Percentiles rank a stretch among this genome's conserved stretches.
Conservation (phyloP, 2,329 filamentous ascomycete genomes). For the Orbilia brochopaga region DNA sequence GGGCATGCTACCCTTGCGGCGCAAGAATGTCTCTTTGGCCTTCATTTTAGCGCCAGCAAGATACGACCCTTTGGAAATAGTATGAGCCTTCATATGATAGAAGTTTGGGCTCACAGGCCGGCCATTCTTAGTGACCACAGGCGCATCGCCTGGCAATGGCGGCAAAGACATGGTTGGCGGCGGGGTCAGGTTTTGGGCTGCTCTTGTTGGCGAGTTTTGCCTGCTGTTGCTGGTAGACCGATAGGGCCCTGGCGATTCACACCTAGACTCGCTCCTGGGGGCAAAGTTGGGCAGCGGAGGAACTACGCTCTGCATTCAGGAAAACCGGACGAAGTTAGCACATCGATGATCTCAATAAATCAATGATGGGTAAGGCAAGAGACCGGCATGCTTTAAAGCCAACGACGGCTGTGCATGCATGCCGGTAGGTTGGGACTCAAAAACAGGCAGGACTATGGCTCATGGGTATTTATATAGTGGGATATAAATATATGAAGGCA, state of each 20-base stretch:
- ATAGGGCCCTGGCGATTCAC: slow-evolving; percentile 30
- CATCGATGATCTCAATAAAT: not conserved
- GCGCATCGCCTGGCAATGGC: slow-evolving; percentile 37
- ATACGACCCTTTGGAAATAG: slow-evolving; percentile 40
- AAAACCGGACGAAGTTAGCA: slow-evolving; percentile 8
- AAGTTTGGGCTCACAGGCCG: slow-evolving; percentile 38
- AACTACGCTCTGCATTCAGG: slow-evolving; percentile 25
- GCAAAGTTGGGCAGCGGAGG: slow-evolving; percentile 45
- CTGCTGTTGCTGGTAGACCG: slow-evolving; percentile 41
- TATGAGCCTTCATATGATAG: slow-evolving; percentile 28
- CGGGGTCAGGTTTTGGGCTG: slow-evolving; percentile 48
- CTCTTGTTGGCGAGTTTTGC: slow-evolving; percentile 50
- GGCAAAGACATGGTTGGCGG: slow-evolving; percentile 48
- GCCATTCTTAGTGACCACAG: slow-evolving; percentile 33
- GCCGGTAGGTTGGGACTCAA: not conserved
- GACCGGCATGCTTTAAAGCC: not conserved
- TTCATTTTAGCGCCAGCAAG: slow-evolving; percentile 51
- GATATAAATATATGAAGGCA: slow-evolving; percentile 3
- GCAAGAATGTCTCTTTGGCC: slow-evolving; percentile 55
- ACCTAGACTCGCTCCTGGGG: slow-evolving; percentile 32
- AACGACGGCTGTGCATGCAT: not conserved
- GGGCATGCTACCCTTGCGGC: slow-evolving; percentile 69
- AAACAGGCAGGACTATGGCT: not conserved
- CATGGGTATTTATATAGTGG: not conserved
- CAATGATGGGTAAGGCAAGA: not conserved